Base-by-base conservation (phyloP, 1,284 basidiomycete genomes). In the Schizopora paradoxa region DNA sequence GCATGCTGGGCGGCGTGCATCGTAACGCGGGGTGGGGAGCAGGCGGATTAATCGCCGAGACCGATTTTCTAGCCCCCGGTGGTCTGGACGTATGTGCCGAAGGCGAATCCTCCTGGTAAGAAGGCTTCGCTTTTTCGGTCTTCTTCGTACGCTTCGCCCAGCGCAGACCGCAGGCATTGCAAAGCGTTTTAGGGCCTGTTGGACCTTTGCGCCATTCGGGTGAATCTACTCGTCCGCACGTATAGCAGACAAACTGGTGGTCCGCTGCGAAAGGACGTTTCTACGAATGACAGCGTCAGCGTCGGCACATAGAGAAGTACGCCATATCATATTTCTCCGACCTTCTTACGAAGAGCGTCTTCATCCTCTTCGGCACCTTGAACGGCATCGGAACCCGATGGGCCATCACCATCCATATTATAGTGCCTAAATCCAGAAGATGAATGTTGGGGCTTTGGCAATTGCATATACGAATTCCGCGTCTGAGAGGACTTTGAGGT, bases 121-220 rank as follows among this genome's bases (percentile, higher is more conserved):
- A n/a, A n/a, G n/a, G n/a, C n/a, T n/a, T n/a, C 6, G 37, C 66
- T 23, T 66, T 68, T 19, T 58, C 60, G 44, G 62, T 64, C 54
- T 64, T 74, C 51, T 76, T 72, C 28, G 70, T 59, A 53, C 75
- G 73, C 65, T 91, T 91, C 39, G 88, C 88, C 83, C 86, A 91
- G 41, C 87, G 76, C 36, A 91, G 66, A 13, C 88, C 88, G 53
- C 88, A 91, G 1, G 89, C 89, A 60, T 91, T 91, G 67, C 89
- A 92, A 8, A 92, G 67, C 8, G 89, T 91, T 66, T 92, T 92
- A 2, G 86, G 83, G 27, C 89, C 90, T 47, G 72, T 71, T 1
- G 87, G 88, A 14, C 87, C 87, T 82, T 86, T 91, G 58, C 83
- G 77, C 89, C 82, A 90, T 66, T 86, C 87, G 1, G 82, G 86